Evolutionary conservation across 2,329 filamentous ascomycete genomes (phyloP), one percentile per base, ranked within the genome.

Genomic region (Aureobasidium sp.): DNA sequence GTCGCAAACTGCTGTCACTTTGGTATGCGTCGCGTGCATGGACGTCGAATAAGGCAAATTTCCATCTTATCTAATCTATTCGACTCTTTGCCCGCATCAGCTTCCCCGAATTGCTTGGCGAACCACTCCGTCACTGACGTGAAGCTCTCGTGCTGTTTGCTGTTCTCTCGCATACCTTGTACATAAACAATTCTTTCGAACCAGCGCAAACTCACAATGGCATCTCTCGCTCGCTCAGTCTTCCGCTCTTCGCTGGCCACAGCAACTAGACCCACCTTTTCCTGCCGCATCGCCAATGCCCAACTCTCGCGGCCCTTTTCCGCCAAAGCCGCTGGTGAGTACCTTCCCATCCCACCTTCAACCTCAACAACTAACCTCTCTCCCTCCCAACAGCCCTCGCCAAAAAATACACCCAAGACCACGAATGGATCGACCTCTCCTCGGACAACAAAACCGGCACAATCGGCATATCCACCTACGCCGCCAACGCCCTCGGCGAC

Each of bases 391-490:
- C 66, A 89, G 87, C 78, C 70, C 79, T 81, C 61, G 79, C 84
- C 69, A 93, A 94, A 79, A 90, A 87, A 75, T 99, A 96, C 82
- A 97, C 94, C 67, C 88, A 92, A 75, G 93, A 97, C 74, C 94
- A 99, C 82, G 94, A 99, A 81, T 99, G 94, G 94, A 87, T 99
- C 74, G 91, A 97, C 77, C 80, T 96, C 64, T 87, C 87, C 62
- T 85, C 85, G 57, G 89, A 95, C 77, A 60, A 51, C 41, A 60
- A 27, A 27, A 51, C 68, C 87, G 85, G 80, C 68, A 87, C 84
- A 53, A 80, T 88, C 66, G 94, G 94, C 64, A 96, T 99, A 75
- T 94, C 91, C 62, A 82, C 87, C 69, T 97, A 96, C 81, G 94
- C 94, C 22, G 90, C 94, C 68, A 85, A 95, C 71, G 87, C 90